phyloP scores from a whole-genome alignment of 2,329 filamentous ascomycete genomes.

The Sarocladium oryzae region DNA sequence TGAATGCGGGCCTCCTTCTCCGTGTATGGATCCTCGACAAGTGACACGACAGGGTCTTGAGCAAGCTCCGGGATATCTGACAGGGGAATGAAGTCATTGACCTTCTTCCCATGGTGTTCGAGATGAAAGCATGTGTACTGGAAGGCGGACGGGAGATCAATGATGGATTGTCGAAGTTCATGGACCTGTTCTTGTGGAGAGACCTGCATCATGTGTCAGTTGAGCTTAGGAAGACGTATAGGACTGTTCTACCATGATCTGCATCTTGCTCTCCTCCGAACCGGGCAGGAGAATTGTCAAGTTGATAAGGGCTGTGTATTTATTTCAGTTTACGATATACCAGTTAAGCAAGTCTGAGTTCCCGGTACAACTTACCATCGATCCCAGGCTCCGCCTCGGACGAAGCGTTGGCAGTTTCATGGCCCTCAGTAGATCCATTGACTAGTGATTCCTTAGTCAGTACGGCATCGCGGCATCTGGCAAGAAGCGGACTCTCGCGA shows the following conservation, averaged over 20 bases:
- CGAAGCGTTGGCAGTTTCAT: conserved; percentile 18
- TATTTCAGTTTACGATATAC: conserved; percentile 13
- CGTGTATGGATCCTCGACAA: conserved; percentile 94
- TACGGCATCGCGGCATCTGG: background rate
- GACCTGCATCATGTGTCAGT: conserved; percentile 46
- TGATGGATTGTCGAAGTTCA: conserved; percentile 92
- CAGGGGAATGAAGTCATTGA: conserved; percentile 93
- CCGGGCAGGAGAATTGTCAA: conserved; percentile 78
- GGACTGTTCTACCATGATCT: conserved; percentile 65
- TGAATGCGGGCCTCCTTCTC: conserved; percentile 98
- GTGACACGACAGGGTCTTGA: conserved; percentile 67
- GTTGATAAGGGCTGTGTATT: conserved; percentile 43
- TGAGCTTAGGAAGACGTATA: background rate
- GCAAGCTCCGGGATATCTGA: conserved; percentile 79
- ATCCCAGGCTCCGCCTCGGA: conserved; percentile 22
- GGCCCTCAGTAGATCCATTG: conserved; percentile 19
- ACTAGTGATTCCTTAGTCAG: conserved; percentile 10
- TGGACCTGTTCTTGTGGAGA: conserved; percentile 94
- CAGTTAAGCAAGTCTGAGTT: conserved; percentile 1
- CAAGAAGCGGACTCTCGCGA: background rate
- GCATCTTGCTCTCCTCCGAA: conserved; percentile 63
- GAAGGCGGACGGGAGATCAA: conserved; percentile 87
- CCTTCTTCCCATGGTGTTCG: conserved; percentile 77
- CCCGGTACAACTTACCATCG: conserved; percentile 23
- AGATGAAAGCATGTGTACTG: conserved; percentile 99